These are phyloP conservation scores for Yarrowia deformans DNA, from an alignment of 805 yeast species.

Conservation along the genomic window DNA sequence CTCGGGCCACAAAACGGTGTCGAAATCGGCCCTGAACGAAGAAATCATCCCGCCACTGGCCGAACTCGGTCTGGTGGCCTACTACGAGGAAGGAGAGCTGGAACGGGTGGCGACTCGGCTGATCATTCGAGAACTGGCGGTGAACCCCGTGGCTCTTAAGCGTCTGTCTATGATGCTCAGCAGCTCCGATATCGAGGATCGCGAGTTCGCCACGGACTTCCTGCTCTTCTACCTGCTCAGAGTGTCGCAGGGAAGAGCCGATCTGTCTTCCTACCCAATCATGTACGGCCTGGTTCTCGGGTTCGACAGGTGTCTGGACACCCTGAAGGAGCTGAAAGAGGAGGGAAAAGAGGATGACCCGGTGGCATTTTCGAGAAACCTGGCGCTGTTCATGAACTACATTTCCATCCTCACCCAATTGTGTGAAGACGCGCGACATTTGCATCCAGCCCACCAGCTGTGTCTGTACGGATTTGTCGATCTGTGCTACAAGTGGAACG, in stretches of 20 bases:
- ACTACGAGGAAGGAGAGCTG: slow-evolving; percentile 24
- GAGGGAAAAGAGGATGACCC: background rate
- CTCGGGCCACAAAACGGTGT: background rate
- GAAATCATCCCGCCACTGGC: slow-evolving; percentile 12
- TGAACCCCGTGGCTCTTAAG: slow-evolving; percentile 13
- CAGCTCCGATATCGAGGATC: slow-evolving; percentile 3
- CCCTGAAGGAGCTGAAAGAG: background rate
- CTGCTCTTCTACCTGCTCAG: slow-evolving; percentile 12
- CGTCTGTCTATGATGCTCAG: slow-evolving; percentile 19
- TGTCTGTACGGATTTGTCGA: slow-evolving; percentile 30
- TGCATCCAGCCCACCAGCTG: slow-evolving; percentile 30
- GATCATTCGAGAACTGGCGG: slow-evolving; percentile 22
- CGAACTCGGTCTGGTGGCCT: slow-evolving; percentile 20
- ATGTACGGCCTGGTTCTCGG: slow-evolving; percentile 29
- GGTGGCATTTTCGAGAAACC: slow-evolving; percentile 2
- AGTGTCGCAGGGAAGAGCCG: slow-evolving; percentile 17
- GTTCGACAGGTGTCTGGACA: slow-evolving; percentile 15
- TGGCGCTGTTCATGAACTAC: slow-evolving; percentile 8
- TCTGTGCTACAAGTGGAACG: slow-evolving; percentile 24
- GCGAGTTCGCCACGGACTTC: slow-evolving; percentile 17
- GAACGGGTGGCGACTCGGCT: slow-evolving; percentile 16
- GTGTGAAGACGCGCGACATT: slow-evolving; percentile 17
- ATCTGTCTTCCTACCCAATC: slow-evolving; percentile 12
- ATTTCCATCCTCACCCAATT: slow-evolving; percentile 19
- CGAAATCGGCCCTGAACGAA: background rate